Evolutionary conservation across 129 eudicot genomes (phyloP).

Genomic region (Lactuca sativa): DNA sequence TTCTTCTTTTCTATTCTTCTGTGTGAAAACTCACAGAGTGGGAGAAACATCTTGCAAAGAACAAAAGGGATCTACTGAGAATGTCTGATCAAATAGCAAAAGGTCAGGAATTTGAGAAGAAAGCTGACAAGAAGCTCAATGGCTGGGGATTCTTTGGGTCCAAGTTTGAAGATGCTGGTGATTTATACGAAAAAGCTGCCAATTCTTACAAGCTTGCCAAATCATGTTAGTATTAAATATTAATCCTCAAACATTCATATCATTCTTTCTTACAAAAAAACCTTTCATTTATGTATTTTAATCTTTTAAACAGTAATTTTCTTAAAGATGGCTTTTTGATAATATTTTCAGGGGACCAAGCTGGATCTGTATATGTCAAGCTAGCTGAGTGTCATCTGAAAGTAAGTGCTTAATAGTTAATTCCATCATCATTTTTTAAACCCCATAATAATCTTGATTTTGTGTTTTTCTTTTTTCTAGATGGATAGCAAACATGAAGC

Average conservation of each 20-base stretch:
- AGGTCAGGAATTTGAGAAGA: conserved; percentile 69
- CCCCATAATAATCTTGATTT: conserved; percentile 13
- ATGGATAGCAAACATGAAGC: conserved; percentile 98
- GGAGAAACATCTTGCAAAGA: conserved; percentile 20
- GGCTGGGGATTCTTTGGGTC: conserved; percentile 83
- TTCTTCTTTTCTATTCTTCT: conserved; percentile 3
- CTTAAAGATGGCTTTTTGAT: background rate
- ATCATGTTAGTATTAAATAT: conserved; percentile 49
- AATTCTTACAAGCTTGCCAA: conserved; percentile 87
- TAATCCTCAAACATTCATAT: background rate
- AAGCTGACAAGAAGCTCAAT: conserved; percentile 88
- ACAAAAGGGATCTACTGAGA: conserved; percentile 9
- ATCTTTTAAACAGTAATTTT: background rate
- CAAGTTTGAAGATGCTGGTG: conserved; percentile 88
- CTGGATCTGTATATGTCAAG: conserved; percentile 83
- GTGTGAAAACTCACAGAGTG: conserved; percentile 9
- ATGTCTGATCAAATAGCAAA: conserved; percentile 78
- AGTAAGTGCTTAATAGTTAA: conserved; percentile 39
- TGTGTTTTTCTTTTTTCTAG: conserved; percentile 38
- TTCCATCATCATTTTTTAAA: background rate
- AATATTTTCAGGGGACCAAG: conserved; percentile 81
- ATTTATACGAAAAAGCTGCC: conserved; percentile 78
- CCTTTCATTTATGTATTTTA: background rate
- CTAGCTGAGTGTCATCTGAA: conserved; percentile 83
- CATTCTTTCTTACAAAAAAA: background rate